phyloP scores from a whole-genome alignment of 306 rosid species.

The Rosa lucieae region DNA sequence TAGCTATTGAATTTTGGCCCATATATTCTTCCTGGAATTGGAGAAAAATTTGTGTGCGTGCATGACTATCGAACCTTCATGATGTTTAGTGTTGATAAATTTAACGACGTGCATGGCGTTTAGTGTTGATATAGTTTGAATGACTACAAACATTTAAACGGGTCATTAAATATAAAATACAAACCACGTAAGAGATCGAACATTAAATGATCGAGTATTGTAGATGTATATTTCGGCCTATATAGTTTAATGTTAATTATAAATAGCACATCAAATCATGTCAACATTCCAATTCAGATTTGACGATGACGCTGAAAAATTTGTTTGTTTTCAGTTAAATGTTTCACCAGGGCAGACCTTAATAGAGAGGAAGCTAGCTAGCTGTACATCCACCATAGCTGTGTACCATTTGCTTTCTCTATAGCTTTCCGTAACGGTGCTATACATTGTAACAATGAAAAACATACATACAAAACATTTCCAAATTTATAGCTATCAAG shows the following conservation, averaged over 20 bases:
- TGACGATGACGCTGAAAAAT: no score
- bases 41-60: no score
- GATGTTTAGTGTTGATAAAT: background rate
- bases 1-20: no score
- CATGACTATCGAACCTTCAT: no score
- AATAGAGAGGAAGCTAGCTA: background rate
- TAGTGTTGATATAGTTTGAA: background rate
- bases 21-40: no score
- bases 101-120: background rate
- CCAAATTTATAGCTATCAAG: background rate
- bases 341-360: no score
- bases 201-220: no score
- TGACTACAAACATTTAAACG: background rate
- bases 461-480: background rate
- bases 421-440: background rate
- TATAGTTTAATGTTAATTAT: no score
- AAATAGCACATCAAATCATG: no score
- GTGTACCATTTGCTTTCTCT: background rate
- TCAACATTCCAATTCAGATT: no score
- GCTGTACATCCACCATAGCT: background rate
- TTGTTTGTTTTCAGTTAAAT: background rate
- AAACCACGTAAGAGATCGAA: no score
- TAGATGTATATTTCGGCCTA: no score
- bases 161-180: background rate
- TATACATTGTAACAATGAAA: background rate